Base-by-base conservation (phyloP, 805 yeast species). In the Candida pini region DNA sequence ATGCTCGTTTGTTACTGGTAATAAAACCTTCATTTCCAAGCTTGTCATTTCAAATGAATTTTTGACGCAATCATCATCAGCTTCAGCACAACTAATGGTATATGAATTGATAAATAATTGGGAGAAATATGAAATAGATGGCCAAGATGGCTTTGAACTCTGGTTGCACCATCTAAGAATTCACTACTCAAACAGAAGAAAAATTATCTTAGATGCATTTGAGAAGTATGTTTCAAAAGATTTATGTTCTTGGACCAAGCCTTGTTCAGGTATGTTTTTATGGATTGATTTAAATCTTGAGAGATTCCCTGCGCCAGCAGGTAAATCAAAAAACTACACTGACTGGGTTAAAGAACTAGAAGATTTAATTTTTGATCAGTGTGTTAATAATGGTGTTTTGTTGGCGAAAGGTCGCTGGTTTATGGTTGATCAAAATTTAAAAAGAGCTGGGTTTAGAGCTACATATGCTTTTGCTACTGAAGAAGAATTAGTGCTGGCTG, bases 1-100 rank as follows among this genome's bases (percentile, higher is more conserved):
- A 52, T 56, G 78, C 30, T 88, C 92, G 9, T 79, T 86, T 77
- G 66, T 84, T 39, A 76, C 80, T 9, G 85, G 78, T 18, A 86
- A 83, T 57, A 65, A 66, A 17, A 45, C 45, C 2, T 64, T 82
- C 27, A 57, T 77, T 36, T 72, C 74, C 38, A 69, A 76, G 35
- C 57, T 71, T 34, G 59, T 71, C 34, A 68, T 79, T 52, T 68
- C 68, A 35, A 76, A 80, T 43, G 94, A 84, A 56, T 84, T 79
- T 16, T 62, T 80, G 2, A 77, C 82, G 43, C 92, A 84, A 60
- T 64, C 75, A 30, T 79, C 94, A 13, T 69, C 88, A 3, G 95
- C 94, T 18, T 69, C 81, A 41, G 62, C 89, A 6, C 89, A 80
- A 56, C 58, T 79, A 12, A 51, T 81, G 25, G 56, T 77, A 36